Evolutionary conservation across 2,329 filamentous ascomycete genomes (phyloP), one percentile per base, ranked within the genome.

Genomic region (Fusarium pseudograminearum): DNA sequence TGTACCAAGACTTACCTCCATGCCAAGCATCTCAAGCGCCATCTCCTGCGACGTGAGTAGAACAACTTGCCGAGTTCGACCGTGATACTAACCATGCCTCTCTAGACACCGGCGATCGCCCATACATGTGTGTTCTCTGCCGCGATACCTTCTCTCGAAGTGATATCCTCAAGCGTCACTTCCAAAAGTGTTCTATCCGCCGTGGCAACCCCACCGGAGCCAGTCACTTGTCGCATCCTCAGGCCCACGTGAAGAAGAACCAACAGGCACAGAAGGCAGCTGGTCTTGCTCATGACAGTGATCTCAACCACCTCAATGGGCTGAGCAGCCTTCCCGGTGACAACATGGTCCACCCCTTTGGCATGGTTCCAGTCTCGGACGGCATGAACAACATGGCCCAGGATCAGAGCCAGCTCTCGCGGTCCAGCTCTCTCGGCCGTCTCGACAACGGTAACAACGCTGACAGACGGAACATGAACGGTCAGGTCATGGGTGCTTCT

Each of bases 1-100:
- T 99, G 96, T 83, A 97, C 93, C 76, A 98, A 98, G 86, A 98
- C 94, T 9, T 99, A 99, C 78, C 86, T 98, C 61, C 96, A 98
- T 80, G 92, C 95, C 47, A 98, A 99, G 86, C 96, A 98, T 82
- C 82, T 98, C 74, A 98, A 98, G 87, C 92, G 96, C 76, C 96
- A 98, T 86, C 87, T 98, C 63, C 85, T 98, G 74, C 88, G 96
- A 86, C 96, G 95, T 98, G 88, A 94, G 94, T 92, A 66, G 51
- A 61, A 64, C 48, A 40, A 65, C 66, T 81, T 84, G 47, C 60
- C 62, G 47, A 63, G 46, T 47, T 10, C 14, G 40, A 58, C 45
- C 57, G 60, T 48, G 38, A 50, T 55, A 71, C 71, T 69, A 72
- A 85, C 76, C 56, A 70, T 60, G 56, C 24, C 42, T 58, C 28